Percentiles rank a stretch among this genome's conserved stretches.
Conservation (phyloP, 257 asterid genomes). For the Solanum bulbocastanum region DNA sequence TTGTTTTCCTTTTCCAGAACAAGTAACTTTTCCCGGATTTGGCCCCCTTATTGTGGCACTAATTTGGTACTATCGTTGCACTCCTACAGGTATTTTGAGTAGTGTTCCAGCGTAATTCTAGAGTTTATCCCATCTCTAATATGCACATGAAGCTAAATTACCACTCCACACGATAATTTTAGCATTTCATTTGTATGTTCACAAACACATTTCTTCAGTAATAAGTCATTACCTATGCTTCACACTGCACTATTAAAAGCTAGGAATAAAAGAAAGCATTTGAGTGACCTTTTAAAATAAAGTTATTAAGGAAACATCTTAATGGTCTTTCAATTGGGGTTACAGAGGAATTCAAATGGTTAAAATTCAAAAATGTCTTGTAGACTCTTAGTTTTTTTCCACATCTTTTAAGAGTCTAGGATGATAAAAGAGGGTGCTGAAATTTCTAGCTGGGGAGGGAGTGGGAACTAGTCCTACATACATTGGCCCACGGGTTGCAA, state of each 20-base stretch:
- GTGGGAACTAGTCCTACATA: not conserved
- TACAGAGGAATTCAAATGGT: not conserved
- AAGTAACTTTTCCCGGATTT: not conserved
- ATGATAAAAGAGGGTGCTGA: not conserved
- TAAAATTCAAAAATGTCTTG: not conserved
- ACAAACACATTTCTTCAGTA: not conserved
- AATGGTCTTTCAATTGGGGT: not conserved
- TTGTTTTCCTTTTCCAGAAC: not conserved
- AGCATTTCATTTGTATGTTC: not conserved
- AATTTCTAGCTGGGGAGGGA: not conserved
- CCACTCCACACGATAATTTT: not conserved
- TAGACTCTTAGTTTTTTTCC: not conserved
- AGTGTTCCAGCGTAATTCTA: not conserved
- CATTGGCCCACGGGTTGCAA: not conserved
- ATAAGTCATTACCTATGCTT: not conserved
- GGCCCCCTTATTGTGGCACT: constrained; percentile 25
- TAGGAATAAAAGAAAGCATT: not conserved
- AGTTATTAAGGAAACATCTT: not conserved
- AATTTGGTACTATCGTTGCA: constrained; percentile 24
- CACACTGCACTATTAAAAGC: not conserved
- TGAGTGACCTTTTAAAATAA: not conserved
- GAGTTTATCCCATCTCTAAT: not conserved
- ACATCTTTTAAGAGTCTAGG: not conserved
- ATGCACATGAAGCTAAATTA: not conserved
- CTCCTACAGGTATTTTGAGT: constrained; percentile 24